These are phyloP conservation scores for Alternaria gaisen DNA, from an alignment of 2,329 filamentous ascomycete species.

Conservation along the genomic window DNA sequence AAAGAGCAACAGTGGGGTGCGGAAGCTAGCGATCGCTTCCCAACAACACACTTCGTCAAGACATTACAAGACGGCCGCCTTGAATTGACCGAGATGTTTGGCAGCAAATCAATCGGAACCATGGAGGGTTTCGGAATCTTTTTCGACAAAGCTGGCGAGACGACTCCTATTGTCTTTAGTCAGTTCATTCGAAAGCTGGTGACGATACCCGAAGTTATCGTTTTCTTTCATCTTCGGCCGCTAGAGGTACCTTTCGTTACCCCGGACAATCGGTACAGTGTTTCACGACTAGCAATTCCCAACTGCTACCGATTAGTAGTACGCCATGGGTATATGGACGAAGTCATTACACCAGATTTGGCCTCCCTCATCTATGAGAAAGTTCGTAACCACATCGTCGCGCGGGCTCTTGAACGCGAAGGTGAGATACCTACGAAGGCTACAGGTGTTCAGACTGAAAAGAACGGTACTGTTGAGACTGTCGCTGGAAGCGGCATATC, in stretches of 20 bases:
- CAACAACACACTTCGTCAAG: slow-evolving; percentile 58
- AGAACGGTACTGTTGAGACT: not conserved
- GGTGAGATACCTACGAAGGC: slow-evolving; percentile 29
- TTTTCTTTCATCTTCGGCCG: slow-evolving; percentile 78
- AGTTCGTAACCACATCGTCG: slow-evolving; percentile 55
- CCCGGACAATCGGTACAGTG: slow-evolving; percentile 59
- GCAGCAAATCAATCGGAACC: slow-evolving; percentile 33
- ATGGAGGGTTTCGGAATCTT: slow-evolving; percentile 73
- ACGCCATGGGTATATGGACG: slow-evolving; percentile 77
- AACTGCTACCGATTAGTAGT: slow-evolving; percentile 74
- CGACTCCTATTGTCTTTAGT: slow-evolving; percentile 72
- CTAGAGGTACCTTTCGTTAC: slow-evolving; percentile 62
- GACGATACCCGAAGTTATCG: slow-evolving; percentile 70
- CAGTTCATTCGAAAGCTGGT: slow-evolving; percentile 78
- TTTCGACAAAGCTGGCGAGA: slow-evolving; percentile 78
- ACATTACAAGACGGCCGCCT: slow-evolving; percentile 42
- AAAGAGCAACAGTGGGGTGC: slow-evolving; percentile 80
- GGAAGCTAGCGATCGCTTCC: slow-evolving; percentile 67
- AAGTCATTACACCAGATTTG: slow-evolving; percentile 72
- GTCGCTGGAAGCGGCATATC: slow-evolving; percentile 20
- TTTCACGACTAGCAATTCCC: slow-evolving; percentile 59
- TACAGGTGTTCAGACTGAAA: slow-evolving; percentile 6
- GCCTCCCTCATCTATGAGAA: slow-evolving; percentile 65
- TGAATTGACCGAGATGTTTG: slow-evolving; percentile 53
- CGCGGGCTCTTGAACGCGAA: slow-evolving; percentile 38